Evolutionary conservation across 1,284 basidiomycete genomes (phyloP).

Genomic region (Earliella scabrosa): DNA sequence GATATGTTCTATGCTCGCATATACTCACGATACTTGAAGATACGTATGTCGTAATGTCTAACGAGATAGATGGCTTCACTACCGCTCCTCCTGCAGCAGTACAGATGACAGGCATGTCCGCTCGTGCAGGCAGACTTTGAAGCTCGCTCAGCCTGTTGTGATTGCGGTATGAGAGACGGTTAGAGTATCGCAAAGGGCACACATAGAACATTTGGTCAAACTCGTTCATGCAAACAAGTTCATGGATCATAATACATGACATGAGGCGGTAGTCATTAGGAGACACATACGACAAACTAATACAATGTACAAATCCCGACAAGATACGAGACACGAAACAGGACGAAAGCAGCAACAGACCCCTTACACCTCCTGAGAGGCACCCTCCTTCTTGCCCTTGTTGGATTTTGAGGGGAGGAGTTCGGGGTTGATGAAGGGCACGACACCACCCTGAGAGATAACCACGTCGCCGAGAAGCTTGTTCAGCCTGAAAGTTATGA

Average conservation of each 20-base stretch:
- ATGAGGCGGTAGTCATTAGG: conserved; percentile 26
- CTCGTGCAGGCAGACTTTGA: too few species aligned
- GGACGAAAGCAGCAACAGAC: not conserved
- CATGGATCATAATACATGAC: conserved; percentile 25
- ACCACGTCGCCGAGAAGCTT: conserved; percentile 78
- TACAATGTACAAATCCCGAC: conserved; percentile 31
- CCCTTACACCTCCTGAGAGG: conserved; percentile 44
- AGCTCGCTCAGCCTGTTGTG: too few species aligned
- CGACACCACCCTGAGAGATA: conserved; percentile 86
- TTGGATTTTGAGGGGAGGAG: conserved; percentile 71
- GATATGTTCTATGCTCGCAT: conserved; percentile 1
- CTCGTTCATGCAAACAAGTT: not conserved
- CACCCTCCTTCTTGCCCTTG: conserved; percentile 56
- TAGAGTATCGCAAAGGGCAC: too few species aligned
- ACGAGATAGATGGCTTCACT: not conserved
- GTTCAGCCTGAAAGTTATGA: conserved; percentile 56
- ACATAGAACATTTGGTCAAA: too few species aligned
- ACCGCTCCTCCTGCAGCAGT: too few species aligned
- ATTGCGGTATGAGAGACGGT: too few species aligned
- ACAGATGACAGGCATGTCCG: too few species aligned
- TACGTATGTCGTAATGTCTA: conserved; percentile 2
- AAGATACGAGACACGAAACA: conserved; percentile 23
- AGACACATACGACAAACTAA: conserved; percentile 27
- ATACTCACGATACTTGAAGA: conserved; percentile 5
- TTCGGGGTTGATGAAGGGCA: conserved; percentile 70